Conservation (phyloP, 805 yeast species). For the Sugiyamaella qingdaonensis region DNA sequence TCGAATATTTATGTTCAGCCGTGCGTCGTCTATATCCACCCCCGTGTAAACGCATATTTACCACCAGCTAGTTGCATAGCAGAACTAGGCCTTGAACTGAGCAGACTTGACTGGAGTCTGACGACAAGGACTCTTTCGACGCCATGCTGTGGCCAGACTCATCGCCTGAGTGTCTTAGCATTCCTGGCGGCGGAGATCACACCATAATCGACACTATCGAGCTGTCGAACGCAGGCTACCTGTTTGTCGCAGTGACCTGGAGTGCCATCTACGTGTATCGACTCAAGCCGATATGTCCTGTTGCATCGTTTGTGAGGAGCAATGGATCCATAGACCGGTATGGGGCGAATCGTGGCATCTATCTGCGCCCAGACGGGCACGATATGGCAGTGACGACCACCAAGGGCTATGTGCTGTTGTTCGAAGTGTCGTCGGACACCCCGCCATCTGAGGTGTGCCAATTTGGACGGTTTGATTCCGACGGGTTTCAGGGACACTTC, state of each 20-base stretch:
- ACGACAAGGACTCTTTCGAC: background rate
- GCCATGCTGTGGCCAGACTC: conserved; percentile 8
- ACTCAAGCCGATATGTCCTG: conserved; percentile 41
- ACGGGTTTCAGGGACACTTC: conserved; percentile 12
- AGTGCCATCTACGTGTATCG: conserved; percentile 40
- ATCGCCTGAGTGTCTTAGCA: conserved; percentile 4
- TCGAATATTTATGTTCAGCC: too few species aligned
- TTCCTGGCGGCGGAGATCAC: conserved; percentile 25
- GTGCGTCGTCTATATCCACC: background rate
- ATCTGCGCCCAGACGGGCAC: conserved; percentile 43
- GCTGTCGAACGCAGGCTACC: conserved; percentile 27
- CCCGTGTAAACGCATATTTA: background rate
- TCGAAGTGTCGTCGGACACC: conserved; percentile 15
- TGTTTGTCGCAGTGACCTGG: conserved; percentile 36
- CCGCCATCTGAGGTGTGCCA: conserved; percentile 16
- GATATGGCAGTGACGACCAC: conserved; percentile 29
- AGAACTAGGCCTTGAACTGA: too few species aligned
- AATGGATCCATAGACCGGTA: conserved; percentile 41
- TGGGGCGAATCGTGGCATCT: conserved; percentile 44
- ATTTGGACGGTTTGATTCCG: conserved; percentile 12
- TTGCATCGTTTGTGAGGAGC: conserved; percentile 46
- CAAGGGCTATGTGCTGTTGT: conserved; percentile 20
- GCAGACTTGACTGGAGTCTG: too few species aligned
- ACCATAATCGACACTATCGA: conserved; percentile 33
- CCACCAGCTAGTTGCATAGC: background rate